A percentile compares a stretch with the other conserved stretches of the same genome.
Evolutionary conservation across 202 grass and related monocot species (phyloP).

Genomic region (Saccharum hybrid): DNA sequence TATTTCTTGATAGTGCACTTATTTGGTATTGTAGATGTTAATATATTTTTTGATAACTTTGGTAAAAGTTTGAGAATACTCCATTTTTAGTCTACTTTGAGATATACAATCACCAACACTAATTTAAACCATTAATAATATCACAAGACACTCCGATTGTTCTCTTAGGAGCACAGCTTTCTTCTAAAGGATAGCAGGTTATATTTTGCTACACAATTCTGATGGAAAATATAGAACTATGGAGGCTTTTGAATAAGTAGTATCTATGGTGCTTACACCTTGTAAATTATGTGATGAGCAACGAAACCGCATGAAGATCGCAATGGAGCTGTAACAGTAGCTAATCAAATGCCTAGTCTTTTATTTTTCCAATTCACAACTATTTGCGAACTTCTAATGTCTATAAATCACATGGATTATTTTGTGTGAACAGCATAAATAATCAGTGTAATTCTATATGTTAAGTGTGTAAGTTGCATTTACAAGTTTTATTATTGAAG

Average conservation of each 20-base stretch:
- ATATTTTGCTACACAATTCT: background rate
- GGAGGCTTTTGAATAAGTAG: conserved; percentile 12
- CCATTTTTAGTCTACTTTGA: no score
- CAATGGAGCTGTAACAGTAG: conserved; percentile 6
- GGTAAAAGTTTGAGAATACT: no score
- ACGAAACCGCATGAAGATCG: background rate
- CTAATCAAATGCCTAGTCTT: conserved; percentile 14
- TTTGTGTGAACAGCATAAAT: background rate
- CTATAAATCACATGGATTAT: background rate
- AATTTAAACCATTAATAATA: no score
- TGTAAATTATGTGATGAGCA: background rate
- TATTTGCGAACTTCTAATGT: conserved; percentile 1
- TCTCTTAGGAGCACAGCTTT: no score
- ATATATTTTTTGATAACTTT: no score
- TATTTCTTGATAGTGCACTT: no score
- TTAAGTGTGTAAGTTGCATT: conserved; percentile 2
- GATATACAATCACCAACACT: no score
- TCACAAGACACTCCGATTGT: no score
- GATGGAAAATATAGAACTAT: background rate
- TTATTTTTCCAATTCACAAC: background rate
- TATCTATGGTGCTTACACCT: background rate
- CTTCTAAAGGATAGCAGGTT: background rate
- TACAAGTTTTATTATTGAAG: conserved; percentile 32
- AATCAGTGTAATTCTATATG: conserved; percentile 21
- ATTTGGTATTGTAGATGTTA: no score